phyloP scores from a whole-genome alignment of 208 protist genomes.

The Phytomonas sp. region DNA sequence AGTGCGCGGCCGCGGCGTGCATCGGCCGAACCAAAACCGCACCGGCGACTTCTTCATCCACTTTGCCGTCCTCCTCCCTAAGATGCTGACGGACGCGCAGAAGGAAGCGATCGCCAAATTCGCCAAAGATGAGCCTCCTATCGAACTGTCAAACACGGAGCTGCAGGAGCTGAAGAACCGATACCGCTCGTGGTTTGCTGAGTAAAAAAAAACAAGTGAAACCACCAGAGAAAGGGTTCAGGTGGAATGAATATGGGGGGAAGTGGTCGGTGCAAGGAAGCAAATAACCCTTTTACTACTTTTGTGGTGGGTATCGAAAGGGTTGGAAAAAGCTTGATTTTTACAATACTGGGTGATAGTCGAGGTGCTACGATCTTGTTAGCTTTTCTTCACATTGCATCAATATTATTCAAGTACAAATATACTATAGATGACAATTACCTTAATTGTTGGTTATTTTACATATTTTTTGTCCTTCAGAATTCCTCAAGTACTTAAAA shows the following conservation, averaged over 20 bases:
- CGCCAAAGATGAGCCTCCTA: slow-evolving; percentile 76
- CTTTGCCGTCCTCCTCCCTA: slow-evolving; percentile 80
- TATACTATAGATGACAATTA: slow-evolving; percentile 3
- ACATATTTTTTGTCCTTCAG: slow-evolving; percentile 9
- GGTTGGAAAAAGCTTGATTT: neutral
- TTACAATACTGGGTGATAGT: neutral
- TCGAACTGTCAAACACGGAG: slow-evolving; percentile 61
- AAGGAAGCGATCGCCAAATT: slow-evolving; percentile 73
- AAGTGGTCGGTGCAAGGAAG: neutral
- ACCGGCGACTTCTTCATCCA: slow-evolving; percentile 87
- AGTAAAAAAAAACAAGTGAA: slow-evolving; percentile 16
- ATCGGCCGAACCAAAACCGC: slow-evolving; percentile 75
- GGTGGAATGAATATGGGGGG: neutral
- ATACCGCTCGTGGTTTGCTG: slow-evolving; percentile 73
- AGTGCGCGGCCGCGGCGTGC: slow-evolving; percentile 71
- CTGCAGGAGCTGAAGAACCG: slow-evolving; percentile 77
- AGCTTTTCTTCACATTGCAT: slow-evolving; percentile 12
- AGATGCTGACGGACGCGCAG: slow-evolving; percentile 71
- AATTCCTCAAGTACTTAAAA: slow-evolving; percentile 1
- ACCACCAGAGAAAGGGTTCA: neutral
- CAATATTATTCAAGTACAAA: slow-evolving; percentile 8
- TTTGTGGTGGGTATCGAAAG: too few relatives aligned
- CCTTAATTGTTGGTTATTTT: slow-evolving; percentile 14
- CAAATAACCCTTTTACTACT: too few relatives aligned
- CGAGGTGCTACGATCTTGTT: slow-evolving; percentile 1